Conservation (phyloP, 2,329 filamentous ascomycete species). For the Emmonsiellopsis sp. region DNA sequence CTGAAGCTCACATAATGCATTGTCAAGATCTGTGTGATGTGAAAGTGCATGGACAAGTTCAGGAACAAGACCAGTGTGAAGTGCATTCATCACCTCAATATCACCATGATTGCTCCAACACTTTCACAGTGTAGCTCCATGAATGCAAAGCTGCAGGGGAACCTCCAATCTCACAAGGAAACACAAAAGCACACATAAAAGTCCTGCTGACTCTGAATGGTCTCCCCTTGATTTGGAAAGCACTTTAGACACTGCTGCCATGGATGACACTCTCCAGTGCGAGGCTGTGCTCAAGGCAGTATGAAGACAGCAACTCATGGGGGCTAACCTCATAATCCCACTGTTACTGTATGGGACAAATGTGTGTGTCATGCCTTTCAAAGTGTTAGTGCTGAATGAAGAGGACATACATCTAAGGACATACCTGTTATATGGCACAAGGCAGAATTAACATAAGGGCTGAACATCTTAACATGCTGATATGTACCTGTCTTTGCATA, state of each 20-base stretch:
- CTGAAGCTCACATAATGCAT: slow-evolving; percentile 1
- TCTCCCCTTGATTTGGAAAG: neutral
- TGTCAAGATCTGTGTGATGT: neutral
- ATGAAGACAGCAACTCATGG: neutral
- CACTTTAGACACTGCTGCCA: neutral
- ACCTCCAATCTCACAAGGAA: slow-evolving; percentile 1
- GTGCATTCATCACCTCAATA: neutral
- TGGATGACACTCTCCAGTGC: neutral
- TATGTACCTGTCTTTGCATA: neutral
- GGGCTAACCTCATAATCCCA: neutral
- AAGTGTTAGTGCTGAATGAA: neutral
- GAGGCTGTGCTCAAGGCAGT: neutral
- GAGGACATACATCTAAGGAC: neutral
- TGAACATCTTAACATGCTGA: neutral
- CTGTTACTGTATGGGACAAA: neutral
- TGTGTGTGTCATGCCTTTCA: neutral
- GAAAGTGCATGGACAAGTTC: neutral
- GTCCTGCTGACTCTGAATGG: neutral
- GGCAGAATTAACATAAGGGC: neutral
- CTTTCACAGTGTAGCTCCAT: neutral
- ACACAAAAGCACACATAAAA: slow-evolving; percentile 1
- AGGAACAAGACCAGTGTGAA: slow-evolving; percentile 1
- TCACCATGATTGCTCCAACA: neutral
- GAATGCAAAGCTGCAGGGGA: neutral
- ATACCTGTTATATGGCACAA: neutral